A percentile compares a stretch with the other conserved stretches of the same genome.
phyloP scores from a whole-genome alignment of 805 yeast species.

The Candida sanyiensis region DNA sequence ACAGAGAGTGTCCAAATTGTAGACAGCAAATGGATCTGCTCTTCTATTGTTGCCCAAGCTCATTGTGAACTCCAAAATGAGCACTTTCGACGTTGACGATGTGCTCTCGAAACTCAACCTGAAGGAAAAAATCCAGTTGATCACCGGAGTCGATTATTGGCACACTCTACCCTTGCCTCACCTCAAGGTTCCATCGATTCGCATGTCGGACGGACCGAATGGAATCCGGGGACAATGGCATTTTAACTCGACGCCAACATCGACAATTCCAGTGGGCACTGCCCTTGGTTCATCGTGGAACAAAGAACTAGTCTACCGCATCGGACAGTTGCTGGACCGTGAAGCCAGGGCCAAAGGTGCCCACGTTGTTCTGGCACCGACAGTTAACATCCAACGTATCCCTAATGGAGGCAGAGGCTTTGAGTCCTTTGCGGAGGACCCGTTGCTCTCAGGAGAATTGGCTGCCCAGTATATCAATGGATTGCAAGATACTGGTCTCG shows the following conservation, averaged over 20 bases:
- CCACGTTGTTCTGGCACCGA: constrained; percentile 42
- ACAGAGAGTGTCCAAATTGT: no score
- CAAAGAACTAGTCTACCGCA: constrained; percentile 37
- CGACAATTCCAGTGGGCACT: constrained; percentile 55
- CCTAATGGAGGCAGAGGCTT: constrained; percentile 58
- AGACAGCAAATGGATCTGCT: no score
- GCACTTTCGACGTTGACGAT: constrained; percentile 19
- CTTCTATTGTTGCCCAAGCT: no score
- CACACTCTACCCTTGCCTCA: constrained; percentile 33
- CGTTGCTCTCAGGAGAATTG: constrained; percentile 37
- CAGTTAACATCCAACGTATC: constrained; percentile 46
- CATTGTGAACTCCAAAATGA: no score
- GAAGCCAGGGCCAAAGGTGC: constrained; percentile 51
- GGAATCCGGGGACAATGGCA: constrained; percentile 49
- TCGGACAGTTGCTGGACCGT: constrained; percentile 46
- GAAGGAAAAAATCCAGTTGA: constrained; percentile 16
- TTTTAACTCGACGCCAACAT: constrained; percentile 44
- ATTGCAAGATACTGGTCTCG: constrained; percentile 42
- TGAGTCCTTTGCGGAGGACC: constrained; percentile 58
- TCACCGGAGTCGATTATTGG: constrained; percentile 41
- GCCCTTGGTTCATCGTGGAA: constrained; percentile 52
- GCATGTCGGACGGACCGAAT: constrained; percentile 55
- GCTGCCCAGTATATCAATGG: constrained; percentile 47
- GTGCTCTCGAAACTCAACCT: constrained; percentile 12
- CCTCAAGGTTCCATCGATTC: constrained; percentile 37